A percentile compares a stretch with the other conserved stretches of the same genome.
Conservation (phyloP, 2,329 filamentous ascomycete genomes). For the Onygena corvina region DNA sequence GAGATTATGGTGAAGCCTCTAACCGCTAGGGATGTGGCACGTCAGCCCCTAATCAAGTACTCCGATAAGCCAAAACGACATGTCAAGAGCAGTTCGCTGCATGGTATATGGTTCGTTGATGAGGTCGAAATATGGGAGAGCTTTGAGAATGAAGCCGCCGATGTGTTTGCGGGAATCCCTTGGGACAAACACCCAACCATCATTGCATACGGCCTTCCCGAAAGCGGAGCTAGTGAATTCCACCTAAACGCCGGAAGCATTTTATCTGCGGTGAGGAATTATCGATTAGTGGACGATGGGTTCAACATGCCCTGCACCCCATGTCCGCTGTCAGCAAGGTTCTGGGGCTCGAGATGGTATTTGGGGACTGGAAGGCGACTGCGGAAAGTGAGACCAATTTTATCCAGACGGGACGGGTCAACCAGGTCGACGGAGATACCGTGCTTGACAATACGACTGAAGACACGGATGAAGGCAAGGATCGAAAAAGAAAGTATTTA, state of each 20-base stretch:
- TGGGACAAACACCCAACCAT: neutral
- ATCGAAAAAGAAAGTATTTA: constrained; percentile 4
- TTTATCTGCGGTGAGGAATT: constrained; percentile 14
- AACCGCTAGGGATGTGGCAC: constrained; percentile 3
- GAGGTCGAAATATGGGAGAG: neutral
- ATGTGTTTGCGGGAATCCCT: neutral
- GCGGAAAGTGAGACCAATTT: constrained; percentile 2
- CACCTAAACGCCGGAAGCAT: constrained; percentile 5
- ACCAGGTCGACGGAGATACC: neutral
- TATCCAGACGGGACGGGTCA: neutral
- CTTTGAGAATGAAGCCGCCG: constrained; percentile 6
- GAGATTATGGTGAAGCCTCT: neutral
- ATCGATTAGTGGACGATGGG: constrained; percentile 10
- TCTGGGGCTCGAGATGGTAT: constrained; percentile 3
- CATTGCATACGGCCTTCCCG: neutral
- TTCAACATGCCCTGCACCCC: constrained; percentile 9
- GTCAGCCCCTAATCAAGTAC: constrained; percentile 1
- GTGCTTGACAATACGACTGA: neutral
- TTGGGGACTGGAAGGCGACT: constrained; percentile 14
- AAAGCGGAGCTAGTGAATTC: neutral
- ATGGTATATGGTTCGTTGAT: constrained; percentile 4
- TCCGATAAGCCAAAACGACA: neutral
- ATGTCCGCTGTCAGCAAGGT: constrained; percentile 11
- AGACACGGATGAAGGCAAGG: neutral
- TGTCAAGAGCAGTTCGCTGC: constrained; percentile 8